A percentile compares a stretch with the other conserved stretches of the same genome.
These are phyloP conservation scores for Ganoderma lucidum DNA, from an alignment of 1,284 basidiomycete genomes.

Conservation along the genomic window DNA sequence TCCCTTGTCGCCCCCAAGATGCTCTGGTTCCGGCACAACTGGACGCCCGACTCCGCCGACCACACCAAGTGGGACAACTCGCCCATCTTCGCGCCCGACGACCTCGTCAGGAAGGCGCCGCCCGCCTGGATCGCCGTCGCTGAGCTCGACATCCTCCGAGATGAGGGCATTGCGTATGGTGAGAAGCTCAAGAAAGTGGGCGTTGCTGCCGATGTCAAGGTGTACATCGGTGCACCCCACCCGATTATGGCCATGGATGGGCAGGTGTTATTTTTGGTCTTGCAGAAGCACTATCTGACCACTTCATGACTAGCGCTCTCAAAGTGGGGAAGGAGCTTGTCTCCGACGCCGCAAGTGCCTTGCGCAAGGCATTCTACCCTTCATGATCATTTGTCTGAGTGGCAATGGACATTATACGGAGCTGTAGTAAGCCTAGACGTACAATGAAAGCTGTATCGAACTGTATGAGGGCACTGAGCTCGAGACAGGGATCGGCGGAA, in stretches of 20 bases:
- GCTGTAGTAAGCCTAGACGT: background rate
- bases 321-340: slow-evolving; percentile 60
- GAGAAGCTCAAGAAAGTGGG: slow-evolving; percentile 65
- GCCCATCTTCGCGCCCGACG: slow-evolving; percentile 70
- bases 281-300: background rate
- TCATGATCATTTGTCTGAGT: background rate
- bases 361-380: slow-evolving; percentile 52
- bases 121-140: slow-evolving; percentile 70
- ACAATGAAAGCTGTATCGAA: background rate
- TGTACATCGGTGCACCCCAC: slow-evolving; percentile 70
- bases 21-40: slow-evolving; percentile 76
- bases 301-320: slow-evolving; percentile 49
- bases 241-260: slow-evolving; percentile 76
- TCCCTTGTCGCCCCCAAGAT: slow-evolving; percentile 70
- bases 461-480: background rate
- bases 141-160: slow-evolving; percentile 72
- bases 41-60: slow-evolving; percentile 68
- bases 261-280: background rate
- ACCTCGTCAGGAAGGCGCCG: slow-evolving; percentile 58
- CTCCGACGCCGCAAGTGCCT: slow-evolving; percentile 58
- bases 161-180: slow-evolving; percentile 73
- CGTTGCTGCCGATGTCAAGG: slow-evolving; percentile 59
- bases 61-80: slow-evolving; percentile 73
- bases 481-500: background rate
- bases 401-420: background rate